Conservation (phyloP, 352 stramenopile species). For the Phytophthora fragariae region DNA sequence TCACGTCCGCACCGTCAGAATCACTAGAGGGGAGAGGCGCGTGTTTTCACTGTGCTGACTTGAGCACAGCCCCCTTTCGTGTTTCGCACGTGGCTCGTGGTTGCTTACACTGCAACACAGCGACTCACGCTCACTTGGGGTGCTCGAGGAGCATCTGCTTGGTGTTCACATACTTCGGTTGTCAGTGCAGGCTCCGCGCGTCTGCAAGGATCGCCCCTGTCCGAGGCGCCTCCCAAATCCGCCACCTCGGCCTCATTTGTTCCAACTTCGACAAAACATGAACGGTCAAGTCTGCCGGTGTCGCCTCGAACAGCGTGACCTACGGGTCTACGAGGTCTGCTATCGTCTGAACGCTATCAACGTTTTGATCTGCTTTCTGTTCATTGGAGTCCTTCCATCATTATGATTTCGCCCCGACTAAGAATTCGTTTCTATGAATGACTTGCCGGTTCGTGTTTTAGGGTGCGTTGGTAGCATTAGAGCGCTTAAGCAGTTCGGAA, state of each 20-base stretch:
- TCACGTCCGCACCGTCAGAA: background rate
- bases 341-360: conserved; percentile 13
- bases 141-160: background rate
- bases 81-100: background rate
- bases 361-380: background rate
- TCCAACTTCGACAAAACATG: conserved; percentile 15
- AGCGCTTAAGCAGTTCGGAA: too few relatives aligned
- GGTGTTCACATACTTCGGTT: background rate
- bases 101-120: conserved; percentile 3
- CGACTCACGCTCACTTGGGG: conserved; percentile 2
- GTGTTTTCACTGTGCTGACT: background rate
- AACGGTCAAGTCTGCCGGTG: background rate
- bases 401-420: background rate
- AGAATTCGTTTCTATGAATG: conserved; percentile 1
- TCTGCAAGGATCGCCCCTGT: background rate
- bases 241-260: conserved; percentile 19
- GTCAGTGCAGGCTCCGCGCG: background rate
- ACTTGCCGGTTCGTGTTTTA: background rate
- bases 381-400: background rate
- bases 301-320: background rate
- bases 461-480: background rate
- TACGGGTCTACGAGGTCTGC: conserved; percentile 2
- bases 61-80: background rate
- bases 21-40: background rate
- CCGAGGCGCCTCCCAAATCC: conserved; percentile 5